Evolutionary conservation across 331 rosid species (phyloP), one percentile per base, ranked within the genome.

Genomic region (Rosa hybrid): DNA sequence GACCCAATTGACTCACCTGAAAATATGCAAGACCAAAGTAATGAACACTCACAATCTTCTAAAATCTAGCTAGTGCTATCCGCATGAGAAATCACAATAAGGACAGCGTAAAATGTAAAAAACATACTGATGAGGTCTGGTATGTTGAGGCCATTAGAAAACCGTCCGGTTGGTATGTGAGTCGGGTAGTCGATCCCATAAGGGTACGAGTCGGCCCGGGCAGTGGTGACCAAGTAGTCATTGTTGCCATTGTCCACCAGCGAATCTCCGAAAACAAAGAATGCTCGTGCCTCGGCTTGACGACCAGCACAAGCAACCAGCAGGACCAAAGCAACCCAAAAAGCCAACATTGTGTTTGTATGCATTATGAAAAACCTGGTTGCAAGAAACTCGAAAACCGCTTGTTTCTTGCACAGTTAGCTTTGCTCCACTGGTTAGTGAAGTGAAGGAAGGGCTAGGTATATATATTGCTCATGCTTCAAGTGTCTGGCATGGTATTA

Each of bases 161-260:
- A 94, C 18, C 98, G 97, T 1, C 98, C 98, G 6, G 98, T 87
- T 78, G 98, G 69, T 71, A 85, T 81, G 45, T 76, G 94, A 75
- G 95, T 85, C 25, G 98, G 97, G 74, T 82, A 87, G 78, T 92
- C 98, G 44, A 94, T 86, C 78, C 98, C 98, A 12, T 92, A 94
- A 30, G 98, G 98, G 63, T 83, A 85, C 1, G 84, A 7, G 44
- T 94, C 98, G 8, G 98, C 98, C 1, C 98, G 84, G 3, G 98
- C 98, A 14, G 97, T 90, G 83, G 98, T 94, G 70, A 78, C 74
- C 12, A 94, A 64, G 85, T 77, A 94, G 71, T 94, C 85, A 34
- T 94, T 94, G 88, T 94, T 94, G 39, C 98, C 98, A 30, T 57
- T 94, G 54, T 94, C 98, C 44, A 94, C 98, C 0, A 94, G 82